phyloP scores from a whole-genome alignment of 345 rosid species.

The Syzygium oleosum region DNA sequence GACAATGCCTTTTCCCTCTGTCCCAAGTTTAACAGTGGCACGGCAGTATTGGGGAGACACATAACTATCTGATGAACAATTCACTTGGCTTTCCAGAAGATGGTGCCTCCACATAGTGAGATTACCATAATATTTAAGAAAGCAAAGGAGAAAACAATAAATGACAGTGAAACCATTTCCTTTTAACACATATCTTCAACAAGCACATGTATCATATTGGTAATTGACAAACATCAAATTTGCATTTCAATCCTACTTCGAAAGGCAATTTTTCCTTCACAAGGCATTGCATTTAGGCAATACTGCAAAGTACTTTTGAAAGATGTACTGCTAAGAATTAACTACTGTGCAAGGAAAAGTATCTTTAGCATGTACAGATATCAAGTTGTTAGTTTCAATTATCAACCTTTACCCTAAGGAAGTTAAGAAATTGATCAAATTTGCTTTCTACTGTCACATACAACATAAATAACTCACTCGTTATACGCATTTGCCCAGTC shows the following conservation, averaged over 20 bases:
- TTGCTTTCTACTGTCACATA: not conserved
- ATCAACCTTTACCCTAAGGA: not conserved
- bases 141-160: not conserved
- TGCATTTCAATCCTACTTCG: not conserved
- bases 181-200: not conserved
- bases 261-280: not conserved
- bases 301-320: not conserved
- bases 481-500: constrained; percentile 90
- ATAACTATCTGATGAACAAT: not conserved
- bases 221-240: not conserved
- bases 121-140: not conserved
- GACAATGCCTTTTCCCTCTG: not conserved
- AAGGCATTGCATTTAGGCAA: not conserved
- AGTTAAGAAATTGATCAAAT: not conserved
- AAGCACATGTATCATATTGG: not conserved
- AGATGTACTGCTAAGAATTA: not conserved
- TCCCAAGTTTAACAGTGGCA: not conserved
- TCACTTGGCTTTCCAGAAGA: not conserved
- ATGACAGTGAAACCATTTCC: not conserved
- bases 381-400: not conserved
- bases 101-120: not conserved
- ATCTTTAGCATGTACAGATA: not conserved
- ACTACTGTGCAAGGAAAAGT: not conserved
- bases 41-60: not conserved
- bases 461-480: constrained; percentile 57